These are phyloP conservation scores for Rhododendron henanense DNA, from an alignment of 148 eudicot genomes.

Conservation along the genomic window DNA sequence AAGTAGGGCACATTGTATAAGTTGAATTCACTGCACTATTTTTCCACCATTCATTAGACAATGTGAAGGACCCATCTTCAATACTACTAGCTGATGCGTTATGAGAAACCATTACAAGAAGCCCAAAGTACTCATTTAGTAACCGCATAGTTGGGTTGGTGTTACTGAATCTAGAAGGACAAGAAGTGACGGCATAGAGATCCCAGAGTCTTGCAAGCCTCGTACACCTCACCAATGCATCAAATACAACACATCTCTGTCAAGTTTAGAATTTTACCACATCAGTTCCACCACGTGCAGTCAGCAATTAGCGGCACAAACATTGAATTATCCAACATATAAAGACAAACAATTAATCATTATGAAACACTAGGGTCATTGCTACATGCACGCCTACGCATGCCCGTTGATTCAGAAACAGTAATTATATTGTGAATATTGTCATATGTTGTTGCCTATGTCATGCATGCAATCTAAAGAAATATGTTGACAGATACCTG, in stretches of 20 bases:
- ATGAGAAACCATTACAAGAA: constrained; percentile 70
- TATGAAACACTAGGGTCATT: neutral
- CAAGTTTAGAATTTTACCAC: constrained; percentile 13
- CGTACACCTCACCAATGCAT: constrained; percentile 67
- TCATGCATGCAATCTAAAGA: too few relatives aligned
- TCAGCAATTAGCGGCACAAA: neutral
- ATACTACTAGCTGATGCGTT: constrained; percentile 47
- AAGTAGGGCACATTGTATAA: constrained; percentile 72
- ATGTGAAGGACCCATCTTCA: constrained; percentile 70
- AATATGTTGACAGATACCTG: too few relatives aligned
- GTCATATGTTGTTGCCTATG: too few relatives aligned
- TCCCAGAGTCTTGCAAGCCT: constrained; percentile 88
- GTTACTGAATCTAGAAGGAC: constrained; percentile 60
- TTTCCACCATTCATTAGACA: constrained; percentile 82
- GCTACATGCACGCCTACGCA: too few relatives aligned
- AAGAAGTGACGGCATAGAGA: constrained; percentile 74
- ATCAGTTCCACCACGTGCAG: constrained; percentile 1
- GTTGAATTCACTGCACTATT: constrained; percentile 69
- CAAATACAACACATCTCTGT: constrained; percentile 83
- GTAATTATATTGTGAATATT: too few relatives aligned
- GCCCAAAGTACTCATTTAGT: constrained; percentile 82
- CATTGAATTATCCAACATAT: neutral
- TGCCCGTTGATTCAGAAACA: too few relatives aligned
- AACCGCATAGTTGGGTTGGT: constrained; percentile 69
- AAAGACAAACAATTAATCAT: neutral